These are phyloP conservation scores for Entrophospora sp. DNA, from an alignment of 192 early-diverging fungal species.

Conservation along the genomic window DNA sequence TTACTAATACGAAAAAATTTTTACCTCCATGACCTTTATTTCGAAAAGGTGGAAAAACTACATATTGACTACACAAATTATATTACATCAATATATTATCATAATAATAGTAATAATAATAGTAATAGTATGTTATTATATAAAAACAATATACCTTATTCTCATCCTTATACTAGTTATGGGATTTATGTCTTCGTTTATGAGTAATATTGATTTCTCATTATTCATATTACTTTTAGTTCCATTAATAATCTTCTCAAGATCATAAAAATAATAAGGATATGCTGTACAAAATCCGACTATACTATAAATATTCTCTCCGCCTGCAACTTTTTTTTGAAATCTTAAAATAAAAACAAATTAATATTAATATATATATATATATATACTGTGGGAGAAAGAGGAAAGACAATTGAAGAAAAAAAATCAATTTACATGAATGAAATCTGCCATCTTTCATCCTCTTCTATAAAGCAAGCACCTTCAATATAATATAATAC, in stretches of 20 bases:
- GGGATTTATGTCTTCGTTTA: neutral
- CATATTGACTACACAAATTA: constrained; percentile 65
- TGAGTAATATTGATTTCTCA: neutral
- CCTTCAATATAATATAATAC: constrained; percentile 86
- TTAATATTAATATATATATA: constrained; percentile 9
- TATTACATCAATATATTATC: neutral
- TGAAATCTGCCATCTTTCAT: constrained; percentile 65
- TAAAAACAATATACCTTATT: constrained; percentile 54
- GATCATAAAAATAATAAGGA: constrained; percentile 65
- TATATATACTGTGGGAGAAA: too few relatives aligned
- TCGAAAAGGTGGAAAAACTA: constrained; percentile 88
- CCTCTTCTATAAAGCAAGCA: constrained; percentile 72
- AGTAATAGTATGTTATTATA: neutral
- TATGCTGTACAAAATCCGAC: constrained; percentile 84
- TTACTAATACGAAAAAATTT: neutral
- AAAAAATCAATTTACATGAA: neutral
- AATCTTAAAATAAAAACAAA: constrained; percentile 30
- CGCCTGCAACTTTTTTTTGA: constrained; percentile 38
- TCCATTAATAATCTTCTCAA: neutral
- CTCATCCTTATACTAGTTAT: constrained; percentile 70
- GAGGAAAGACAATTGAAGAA: too few relatives aligned
- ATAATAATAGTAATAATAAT: neutral
- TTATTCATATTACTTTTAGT: neutral
- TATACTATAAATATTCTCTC: constrained; percentile 50
- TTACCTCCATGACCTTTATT: constrained; percentile 70